These are phyloP conservation scores for Neurospora cerealis DNA, from an alignment of 495 filamentous ascomycete species.

Conservation along the genomic window DNA sequence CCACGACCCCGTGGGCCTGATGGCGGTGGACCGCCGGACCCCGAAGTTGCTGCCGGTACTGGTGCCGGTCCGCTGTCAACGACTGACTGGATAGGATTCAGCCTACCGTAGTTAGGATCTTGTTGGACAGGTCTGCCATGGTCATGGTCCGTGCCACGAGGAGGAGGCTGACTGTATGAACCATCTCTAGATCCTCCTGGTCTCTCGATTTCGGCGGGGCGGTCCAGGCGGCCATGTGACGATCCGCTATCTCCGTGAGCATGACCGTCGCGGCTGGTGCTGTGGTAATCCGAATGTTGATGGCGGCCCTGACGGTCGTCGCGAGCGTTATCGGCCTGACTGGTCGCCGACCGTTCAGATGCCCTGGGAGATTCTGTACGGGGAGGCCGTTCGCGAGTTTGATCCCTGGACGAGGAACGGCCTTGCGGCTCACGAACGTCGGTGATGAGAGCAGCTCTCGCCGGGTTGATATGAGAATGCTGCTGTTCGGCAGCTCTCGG, in stretches of 20 bases:
- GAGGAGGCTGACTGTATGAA: slow-evolving; percentile 20
- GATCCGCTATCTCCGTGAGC: slow-evolving; percentile 19
- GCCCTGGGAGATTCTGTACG: slow-evolving; percentile 43
- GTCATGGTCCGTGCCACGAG: slow-evolving; percentile 34
- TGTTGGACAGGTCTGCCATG: slow-evolving; percentile 47
- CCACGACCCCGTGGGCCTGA: slow-evolving; percentile 58
- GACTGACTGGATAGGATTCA: slow-evolving; percentile 44
- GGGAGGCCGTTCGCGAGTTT: slow-evolving; percentile 27
- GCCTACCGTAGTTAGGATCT: slow-evolving; percentile 53
- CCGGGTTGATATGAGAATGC: slow-evolving; percentile 42
- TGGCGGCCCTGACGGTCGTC: slow-evolving; percentile 35
- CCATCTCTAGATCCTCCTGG: slow-evolving; percentile 24
- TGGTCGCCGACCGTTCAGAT: slow-evolving; percentile 26
- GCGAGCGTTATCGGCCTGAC: slow-evolving; percentile 26
- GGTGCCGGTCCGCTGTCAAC: slow-evolving; percentile 21
- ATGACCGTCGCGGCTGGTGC: slow-evolving; percentile 26
- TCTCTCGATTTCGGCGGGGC: slow-evolving; percentile 21
- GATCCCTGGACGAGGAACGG: slow-evolving; percentile 31
- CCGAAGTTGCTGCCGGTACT: background rate
- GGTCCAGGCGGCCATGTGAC: slow-evolving; percentile 19
- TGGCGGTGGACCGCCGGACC: slow-evolving; percentile 43
- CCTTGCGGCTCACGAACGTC: slow-evolving; percentile 24
- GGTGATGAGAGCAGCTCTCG: slow-evolving; percentile 44
- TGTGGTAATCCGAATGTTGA: slow-evolving; percentile 31
- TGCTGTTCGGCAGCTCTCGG: slow-evolving; percentile 36